A percentile compares a stretch with the other conserved stretches of the same genome.
phyloP scores from a whole-genome alignment of 2,329 filamentous ascomycete species.

The Stagonosporopsis vannaccii region DNA sequence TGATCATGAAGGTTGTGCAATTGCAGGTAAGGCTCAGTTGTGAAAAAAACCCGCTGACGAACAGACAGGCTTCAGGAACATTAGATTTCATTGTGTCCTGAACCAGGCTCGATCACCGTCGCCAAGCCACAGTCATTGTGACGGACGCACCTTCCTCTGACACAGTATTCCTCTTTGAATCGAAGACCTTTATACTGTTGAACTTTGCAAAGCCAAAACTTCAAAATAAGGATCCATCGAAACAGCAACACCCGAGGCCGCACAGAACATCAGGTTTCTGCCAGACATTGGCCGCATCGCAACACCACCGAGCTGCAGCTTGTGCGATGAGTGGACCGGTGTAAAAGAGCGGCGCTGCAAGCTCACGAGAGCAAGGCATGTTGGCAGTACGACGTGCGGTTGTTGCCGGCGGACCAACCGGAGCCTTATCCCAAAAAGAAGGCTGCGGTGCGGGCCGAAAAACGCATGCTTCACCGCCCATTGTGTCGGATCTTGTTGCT shows the following conservation, averaged over 20 bases:
- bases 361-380: not conserved
- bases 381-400: conserved; percentile 1
- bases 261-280: not conserved
- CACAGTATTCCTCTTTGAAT: too few relatives aligned
- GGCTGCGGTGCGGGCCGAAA: conserved; percentile 19
- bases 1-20: not conserved
- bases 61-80: not conserved
- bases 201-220: not conserved
- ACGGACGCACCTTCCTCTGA: not conserved
- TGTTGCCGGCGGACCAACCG: not conserved
- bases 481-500: conserved; percentile 14
- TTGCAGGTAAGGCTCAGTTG: not conserved
- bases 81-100: not conserved
- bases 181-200: too few relatives aligned
- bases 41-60: not conserved
- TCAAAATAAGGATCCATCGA: not conserved
- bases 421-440: conserved; percentile 5
- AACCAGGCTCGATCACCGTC: not conserved
- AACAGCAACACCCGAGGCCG: not conserved
- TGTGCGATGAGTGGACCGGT: not conserved
- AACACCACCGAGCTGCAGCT: not conserved
- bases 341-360: not conserved
- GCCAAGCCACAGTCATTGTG: not conserved
- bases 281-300: not conserved
- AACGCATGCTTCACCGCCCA: conserved; percentile 16